Percentiles rank a stretch among this genome's conserved stretches.
Conservation (phyloP, 257 asterid species). For the Forsythia suspensa region DNA sequence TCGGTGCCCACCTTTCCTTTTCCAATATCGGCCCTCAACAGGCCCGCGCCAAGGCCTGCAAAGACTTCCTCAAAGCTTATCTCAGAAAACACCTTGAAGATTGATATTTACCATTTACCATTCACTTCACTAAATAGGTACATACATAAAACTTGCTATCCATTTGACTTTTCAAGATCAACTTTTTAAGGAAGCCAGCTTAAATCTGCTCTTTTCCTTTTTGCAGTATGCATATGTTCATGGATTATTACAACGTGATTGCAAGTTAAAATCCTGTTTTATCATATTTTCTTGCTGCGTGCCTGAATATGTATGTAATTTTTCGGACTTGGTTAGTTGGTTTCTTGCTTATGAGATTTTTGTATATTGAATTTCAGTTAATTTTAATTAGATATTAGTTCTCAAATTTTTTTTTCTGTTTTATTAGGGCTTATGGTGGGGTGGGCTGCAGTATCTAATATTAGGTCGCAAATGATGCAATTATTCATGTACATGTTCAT, state of each 20-base stretch:
- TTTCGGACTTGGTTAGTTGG: background rate
- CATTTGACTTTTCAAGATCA: background rate
- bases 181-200: background rate
- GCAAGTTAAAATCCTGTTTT: background rate
- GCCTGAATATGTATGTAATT: background rate
- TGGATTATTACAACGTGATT: background rate
- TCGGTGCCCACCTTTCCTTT: conserved; percentile 48
- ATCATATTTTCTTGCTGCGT: background rate
- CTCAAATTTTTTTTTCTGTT: background rate
- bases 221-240: background rate
- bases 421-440: background rate
- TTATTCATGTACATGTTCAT: background rate
- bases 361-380: background rate
- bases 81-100: conserved; percentile 46
- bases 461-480: background rate
- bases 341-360: background rate
- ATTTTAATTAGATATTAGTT: background rate
- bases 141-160: background rate
- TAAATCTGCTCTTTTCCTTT: background rate
- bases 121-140: background rate
- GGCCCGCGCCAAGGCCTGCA: conserved; percentile 53
- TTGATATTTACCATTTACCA: conserved; percentile 8
- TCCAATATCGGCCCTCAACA: conserved; percentile 49
- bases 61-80: conserved; percentile 47
- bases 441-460: background rate